A percentile compares a stretch with the other conserved stretches of the same genome.
Evolutionary conservation across 345 rosid genomes (phyloP).

Genomic region (Bruguiera parviflora): DNA sequence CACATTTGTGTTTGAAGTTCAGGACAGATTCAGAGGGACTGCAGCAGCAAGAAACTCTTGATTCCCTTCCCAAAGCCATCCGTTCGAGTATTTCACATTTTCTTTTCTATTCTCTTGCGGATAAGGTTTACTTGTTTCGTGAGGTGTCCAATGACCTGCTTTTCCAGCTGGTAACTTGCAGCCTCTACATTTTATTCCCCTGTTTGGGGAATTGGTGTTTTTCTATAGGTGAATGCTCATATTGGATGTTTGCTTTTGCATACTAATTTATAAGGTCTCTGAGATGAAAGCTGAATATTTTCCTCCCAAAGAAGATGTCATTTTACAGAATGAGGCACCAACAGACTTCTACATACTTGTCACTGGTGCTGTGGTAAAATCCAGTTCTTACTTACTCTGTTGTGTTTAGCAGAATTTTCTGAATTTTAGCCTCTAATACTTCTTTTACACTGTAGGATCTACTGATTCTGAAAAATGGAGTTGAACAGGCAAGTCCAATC

Average conservation of each 20-base stretch:
- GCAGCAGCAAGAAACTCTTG: slow-evolving; percentile 35
- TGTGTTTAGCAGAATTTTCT: not conserved
- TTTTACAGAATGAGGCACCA: slow-evolving; percentile 34
- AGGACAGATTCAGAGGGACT: slow-evolving; percentile 34
- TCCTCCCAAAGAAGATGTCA: slow-evolving; percentile 34
- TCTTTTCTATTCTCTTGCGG: slow-evolving; percentile 28
- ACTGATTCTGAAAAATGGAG: slow-evolving; percentile 21
- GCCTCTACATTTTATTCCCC: not conserved
- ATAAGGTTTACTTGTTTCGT: slow-evolving; percentile 28
- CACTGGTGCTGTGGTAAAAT: slow-evolving; percentile 32
- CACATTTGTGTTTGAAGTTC: slow-evolving; percentile 33
- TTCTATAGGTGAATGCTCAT: not conserved
- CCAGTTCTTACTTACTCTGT: not conserved
- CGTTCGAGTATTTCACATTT: slow-evolving; percentile 35
- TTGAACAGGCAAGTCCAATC: slow-evolving; percentile 27
- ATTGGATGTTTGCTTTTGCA: not conserved
- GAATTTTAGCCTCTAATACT: slow-evolving; percentile 1
- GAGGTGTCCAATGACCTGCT: slow-evolving; percentile 30
- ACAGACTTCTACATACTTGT: slow-evolving; percentile 33
- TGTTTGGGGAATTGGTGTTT: not conserved
- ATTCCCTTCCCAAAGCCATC: slow-evolving; percentile 36
- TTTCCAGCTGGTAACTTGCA: slow-evolving; percentile 25
- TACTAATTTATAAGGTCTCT: slow-evolving; percentile 24
- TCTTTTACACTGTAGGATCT: slow-evolving; percentile 18
- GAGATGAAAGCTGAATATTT: slow-evolving; percentile 38